These are phyloP conservation scores for Elsinoe ampelina DNA, from an alignment of 2,329 filamentous ascomycete species.

Conservation along the genomic window DNA sequence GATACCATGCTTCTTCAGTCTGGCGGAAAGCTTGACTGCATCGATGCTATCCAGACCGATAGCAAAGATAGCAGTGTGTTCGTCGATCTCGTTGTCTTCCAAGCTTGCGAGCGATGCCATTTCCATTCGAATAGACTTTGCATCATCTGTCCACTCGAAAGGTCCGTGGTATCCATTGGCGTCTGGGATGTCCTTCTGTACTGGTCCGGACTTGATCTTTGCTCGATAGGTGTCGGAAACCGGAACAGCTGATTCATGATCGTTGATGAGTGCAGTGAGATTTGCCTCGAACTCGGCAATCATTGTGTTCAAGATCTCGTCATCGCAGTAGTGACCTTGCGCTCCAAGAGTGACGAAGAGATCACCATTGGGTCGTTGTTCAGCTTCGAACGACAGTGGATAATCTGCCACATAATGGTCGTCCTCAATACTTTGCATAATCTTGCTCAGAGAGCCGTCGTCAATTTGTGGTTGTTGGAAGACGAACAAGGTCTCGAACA, in stretches of 20 bases:
- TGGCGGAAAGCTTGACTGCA: conserved; percentile 70
- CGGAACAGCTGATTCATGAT: conserved; percentile 24
- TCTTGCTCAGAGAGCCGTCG: conserved; percentile 35
- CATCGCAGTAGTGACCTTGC: conserved; percentile 37
- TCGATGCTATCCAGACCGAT: conserved; percentile 90
- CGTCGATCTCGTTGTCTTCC: conserved; percentile 42
- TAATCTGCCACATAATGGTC: conserved; percentile 49
- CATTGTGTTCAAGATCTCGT: conserved; percentile 30
- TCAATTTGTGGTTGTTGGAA: conserved; percentile 59
- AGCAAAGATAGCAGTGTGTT: conserved; percentile 61
- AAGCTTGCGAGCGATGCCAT: conserved; percentile 55
- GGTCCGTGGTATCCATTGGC: conserved; percentile 21
- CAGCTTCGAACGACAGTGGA: conserved; percentile 67
- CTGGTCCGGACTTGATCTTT: conserved; percentile 14
- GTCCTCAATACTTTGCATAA: conserved; percentile 12
- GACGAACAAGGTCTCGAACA: conserved; percentile 77
- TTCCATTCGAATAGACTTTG: conserved; percentile 48
- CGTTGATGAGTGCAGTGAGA: conserved; percentile 29
- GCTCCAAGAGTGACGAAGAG: conserved; percentile 53
- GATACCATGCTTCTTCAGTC: conserved; percentile 53
- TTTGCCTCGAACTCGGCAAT: conserved; percentile 35
- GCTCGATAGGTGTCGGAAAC: conserved; percentile 16
- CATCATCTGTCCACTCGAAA: conserved; percentile 52
- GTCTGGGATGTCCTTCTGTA: conserved; percentile 12
- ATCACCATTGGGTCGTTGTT: conserved; percentile 39